Evolutionary conservation across 2,329 filamentous ascomycete species (phyloP).

Genomic region (Teratosphaeriaceae sp.): DNA sequence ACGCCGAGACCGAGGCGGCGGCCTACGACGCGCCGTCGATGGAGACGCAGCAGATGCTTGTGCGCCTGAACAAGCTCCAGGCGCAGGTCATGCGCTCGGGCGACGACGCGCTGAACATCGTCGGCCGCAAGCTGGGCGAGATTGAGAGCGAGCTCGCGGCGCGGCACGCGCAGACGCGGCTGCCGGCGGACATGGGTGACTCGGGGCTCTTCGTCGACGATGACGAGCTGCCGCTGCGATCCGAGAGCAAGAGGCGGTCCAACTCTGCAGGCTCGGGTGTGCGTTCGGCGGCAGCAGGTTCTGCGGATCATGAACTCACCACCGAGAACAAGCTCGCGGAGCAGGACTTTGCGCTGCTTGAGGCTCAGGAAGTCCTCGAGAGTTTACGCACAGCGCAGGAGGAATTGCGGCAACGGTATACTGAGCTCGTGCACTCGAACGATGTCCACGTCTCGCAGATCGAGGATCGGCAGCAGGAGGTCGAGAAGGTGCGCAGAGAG

Average conservation of each 20-base stretch:
- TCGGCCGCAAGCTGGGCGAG: conserved; percentile 24
- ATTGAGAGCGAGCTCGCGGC: conserved; percentile 27
- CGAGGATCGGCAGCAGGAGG: conserved; percentile 26
- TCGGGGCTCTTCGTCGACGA: conserved; percentile 28
- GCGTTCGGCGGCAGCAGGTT: neutral
- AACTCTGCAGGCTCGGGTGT: conserved; percentile 8
- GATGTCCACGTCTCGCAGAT: conserved; percentile 23
- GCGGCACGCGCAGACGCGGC: conserved; percentile 20
- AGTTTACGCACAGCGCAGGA: conserved; percentile 23
- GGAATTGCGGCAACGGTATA: conserved; percentile 27
- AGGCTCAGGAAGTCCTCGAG: conserved; percentile 25
- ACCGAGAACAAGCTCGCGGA: conserved; percentile 17
- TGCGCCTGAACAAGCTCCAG: conserved; percentile 32
- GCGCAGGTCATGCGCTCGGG: conserved; percentile 28
- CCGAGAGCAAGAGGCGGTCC: conserved; percentile 5
- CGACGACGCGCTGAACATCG: conserved; percentile 19
- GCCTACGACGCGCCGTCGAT: conserved; percentile 16
- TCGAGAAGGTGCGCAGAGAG: conserved; percentile 27
- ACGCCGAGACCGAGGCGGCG: conserved; percentile 2
- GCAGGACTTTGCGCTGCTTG: conserved; percentile 20
- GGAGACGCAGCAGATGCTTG: conserved; percentile 29
- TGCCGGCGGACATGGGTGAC: conserved; percentile 23
- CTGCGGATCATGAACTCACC: conserved; percentile 9
- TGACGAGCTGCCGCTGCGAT: conserved; percentile 13
- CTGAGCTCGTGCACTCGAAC: conserved; percentile 28